Conservation (phyloP, 352 stramenopile species). For the Phytophthora sp. region DNA sequence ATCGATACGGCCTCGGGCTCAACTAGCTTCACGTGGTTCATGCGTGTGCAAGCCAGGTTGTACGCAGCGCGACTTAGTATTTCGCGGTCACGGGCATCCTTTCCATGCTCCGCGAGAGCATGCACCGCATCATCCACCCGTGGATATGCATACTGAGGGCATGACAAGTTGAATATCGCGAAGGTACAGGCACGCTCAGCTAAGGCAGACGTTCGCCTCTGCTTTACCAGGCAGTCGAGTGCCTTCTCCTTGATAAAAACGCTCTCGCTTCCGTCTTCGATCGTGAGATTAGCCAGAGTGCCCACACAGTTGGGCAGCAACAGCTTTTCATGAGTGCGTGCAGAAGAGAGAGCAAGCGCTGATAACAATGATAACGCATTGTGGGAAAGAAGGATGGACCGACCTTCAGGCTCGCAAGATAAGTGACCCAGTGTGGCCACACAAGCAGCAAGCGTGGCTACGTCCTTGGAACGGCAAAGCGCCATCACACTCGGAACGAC, state of each 20-base stretch:
- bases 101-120: conserved; percentile 58
- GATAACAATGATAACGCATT: conserved; percentile 53
- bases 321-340: conserved; percentile 28
- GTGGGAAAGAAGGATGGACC: conserved; percentile 60
- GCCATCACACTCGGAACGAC: conserved; percentile 64
- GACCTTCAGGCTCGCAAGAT: conserved; percentile 47
- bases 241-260: conserved; percentile 78
- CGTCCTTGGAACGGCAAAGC: conserved; percentile 70
- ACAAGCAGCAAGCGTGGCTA: conserved; percentile 52
- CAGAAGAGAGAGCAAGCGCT: conserved; percentile 33
- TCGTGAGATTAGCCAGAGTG: conserved; percentile 74
- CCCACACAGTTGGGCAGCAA: conserved; percentile 54
- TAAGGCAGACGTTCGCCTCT: conserved; percentile 42
- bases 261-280: conserved; percentile 71
- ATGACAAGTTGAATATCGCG: conserved; percentile 73
- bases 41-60: conserved; percentile 66
- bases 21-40: conserved; percentile 73
- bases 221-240: conserved; percentile 64
- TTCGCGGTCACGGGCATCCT: conserved; percentile 47
- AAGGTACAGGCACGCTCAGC: conserved; percentile 55
- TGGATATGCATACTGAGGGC: conserved; percentile 66
- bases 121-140: conserved; percentile 70
- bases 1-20: conserved; percentile 52
- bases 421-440: conserved; percentile 67
- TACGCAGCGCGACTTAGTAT: conserved; percentile 63